Conservation (phyloP, 768 basidiomycete species). For the Lanmaoa rubissima region DNA sequence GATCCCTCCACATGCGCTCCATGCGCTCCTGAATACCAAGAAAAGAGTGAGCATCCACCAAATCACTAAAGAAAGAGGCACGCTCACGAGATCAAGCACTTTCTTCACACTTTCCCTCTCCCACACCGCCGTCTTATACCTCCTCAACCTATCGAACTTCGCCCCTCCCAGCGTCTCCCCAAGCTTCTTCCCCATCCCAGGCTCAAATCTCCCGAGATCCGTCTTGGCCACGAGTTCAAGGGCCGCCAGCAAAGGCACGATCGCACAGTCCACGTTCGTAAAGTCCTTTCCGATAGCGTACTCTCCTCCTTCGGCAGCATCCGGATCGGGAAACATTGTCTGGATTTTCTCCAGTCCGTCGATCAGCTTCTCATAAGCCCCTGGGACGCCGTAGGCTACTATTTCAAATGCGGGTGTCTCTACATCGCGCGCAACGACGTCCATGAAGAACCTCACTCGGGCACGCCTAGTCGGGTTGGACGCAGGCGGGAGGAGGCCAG, state of each 20-base stretch:
- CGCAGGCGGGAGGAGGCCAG: constrained; percentile 43
- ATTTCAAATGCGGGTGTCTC: constrained; percentile 33
- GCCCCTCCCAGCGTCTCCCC: constrained; percentile 39
- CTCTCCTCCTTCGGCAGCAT: constrained; percentile 38
- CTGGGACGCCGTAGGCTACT: constrained; percentile 15
- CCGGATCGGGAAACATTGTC: constrained; percentile 34
- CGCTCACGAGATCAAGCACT: constrained; percentile 9
- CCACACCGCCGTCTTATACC: constrained; percentile 48
- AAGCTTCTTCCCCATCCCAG: constrained; percentile 44
- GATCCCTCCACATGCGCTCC: background rate
- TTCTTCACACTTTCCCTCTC: constrained; percentile 33
- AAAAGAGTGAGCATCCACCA: background rate
- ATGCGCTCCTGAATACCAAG: constrained; percentile 1
- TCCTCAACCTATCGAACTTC: constrained; percentile 46
- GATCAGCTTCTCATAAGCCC: background rate
- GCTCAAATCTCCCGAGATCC: constrained; percentile 48
- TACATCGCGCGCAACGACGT: constrained; percentile 47
- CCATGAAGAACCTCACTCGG: constrained; percentile 59
- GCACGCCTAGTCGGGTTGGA: constrained; percentile 54
- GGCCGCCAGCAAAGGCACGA: constrained; percentile 55
- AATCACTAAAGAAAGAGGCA: too few species aligned
- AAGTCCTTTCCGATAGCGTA: constrained; percentile 40
- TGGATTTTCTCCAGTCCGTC: constrained; percentile 10
- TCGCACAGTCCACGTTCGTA: constrained; percentile 58
- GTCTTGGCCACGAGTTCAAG: constrained; percentile 42